These are phyloP conservation scores for Phaeophleospora eucalypticola DNA, from an alignment of 2,329 filamentous ascomycete genomes.

Conservation along the genomic window DNA sequence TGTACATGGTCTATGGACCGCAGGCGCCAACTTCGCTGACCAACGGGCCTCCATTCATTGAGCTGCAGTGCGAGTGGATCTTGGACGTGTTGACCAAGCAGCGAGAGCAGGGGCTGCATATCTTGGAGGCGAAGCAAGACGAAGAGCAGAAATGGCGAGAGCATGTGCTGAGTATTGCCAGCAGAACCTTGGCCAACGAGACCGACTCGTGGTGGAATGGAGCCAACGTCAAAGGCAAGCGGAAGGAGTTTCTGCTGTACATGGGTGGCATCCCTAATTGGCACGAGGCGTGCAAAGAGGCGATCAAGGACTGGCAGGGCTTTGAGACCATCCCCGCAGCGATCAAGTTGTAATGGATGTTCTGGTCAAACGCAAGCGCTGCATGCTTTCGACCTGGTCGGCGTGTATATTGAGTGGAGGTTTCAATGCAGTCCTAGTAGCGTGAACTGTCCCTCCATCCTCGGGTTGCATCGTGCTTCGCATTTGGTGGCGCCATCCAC, in stretches of 20 bases:
- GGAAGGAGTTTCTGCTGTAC: constrained; percentile 36
- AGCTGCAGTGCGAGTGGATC: constrained; percentile 45
- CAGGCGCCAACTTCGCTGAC: constrained; percentile 40
- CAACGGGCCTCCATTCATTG: constrained; percentile 45
- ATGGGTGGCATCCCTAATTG: constrained; percentile 14
- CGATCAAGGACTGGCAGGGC: constrained; percentile 9
- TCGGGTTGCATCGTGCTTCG: too few relatives aligned
- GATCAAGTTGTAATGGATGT: too few relatives aligned
- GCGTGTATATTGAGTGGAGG: too few relatives aligned
- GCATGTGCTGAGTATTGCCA: constrained; percentile 17
- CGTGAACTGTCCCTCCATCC: too few relatives aligned
- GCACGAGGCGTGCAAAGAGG: constrained; percentile 4
- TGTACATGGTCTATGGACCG: constrained; percentile 29
- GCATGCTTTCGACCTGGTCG: too few relatives aligned
- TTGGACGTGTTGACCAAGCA: constrained; percentile 40
- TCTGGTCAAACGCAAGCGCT: too few relatives aligned
- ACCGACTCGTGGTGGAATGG: constrained; percentile 33
- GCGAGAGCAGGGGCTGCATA: constrained; percentile 36
- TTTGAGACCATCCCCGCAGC: too few relatives aligned
- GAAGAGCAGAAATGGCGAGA: constrained; percentile 40
- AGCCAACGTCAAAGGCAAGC: constrained; percentile 44
- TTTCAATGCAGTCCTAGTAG: too few relatives aligned
- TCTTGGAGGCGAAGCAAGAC: constrained; percentile 39
- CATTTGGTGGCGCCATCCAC: too few relatives aligned
- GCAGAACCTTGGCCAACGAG: constrained; percentile 20